phyloP scores from a whole-genome alignment of 495 filamentous ascomycete species.

The Podospora tetraspora region DNA sequence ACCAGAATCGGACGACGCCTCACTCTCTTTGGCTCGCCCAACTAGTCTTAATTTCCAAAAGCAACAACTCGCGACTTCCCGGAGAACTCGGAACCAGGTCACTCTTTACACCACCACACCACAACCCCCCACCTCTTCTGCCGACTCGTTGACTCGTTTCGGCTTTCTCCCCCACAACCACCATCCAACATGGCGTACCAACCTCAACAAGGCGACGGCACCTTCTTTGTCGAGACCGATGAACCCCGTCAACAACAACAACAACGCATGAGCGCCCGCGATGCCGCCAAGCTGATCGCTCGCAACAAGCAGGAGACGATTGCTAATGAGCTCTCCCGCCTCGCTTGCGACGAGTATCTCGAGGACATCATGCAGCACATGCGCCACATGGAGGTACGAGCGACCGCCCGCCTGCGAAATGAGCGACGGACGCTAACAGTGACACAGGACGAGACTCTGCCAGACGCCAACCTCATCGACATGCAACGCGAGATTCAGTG shows the following conservation, averaged over 20 bases:
- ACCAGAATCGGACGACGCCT: slow-evolving; percentile 35
- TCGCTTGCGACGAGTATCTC: slow-evolving; percentile 80
- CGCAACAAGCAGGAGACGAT: slow-evolving; percentile 76
- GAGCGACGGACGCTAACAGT: slow-evolving; percentile 11
- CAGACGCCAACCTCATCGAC: slow-evolving; percentile 95
- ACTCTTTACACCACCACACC: slow-evolving; percentile 29
- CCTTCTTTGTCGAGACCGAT: slow-evolving; percentile 83
- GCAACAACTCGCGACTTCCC: slow-evolving; percentile 33
- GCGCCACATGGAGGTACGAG: slow-evolving; percentile 87
- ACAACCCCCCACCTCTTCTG: slow-evolving; percentile 16
- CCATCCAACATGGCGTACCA: slow-evolving; percentile 67
- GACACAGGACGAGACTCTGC: slow-evolving; percentile 72
- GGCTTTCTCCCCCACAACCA: not conserved
- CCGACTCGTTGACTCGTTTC: slow-evolving; percentile 10
- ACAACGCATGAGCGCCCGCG: slow-evolving; percentile 52
- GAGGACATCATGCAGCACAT: slow-evolving; percentile 91
- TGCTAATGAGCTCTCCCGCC: slow-evolving; percentile 76
- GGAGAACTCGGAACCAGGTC: slow-evolving; percentile 47
- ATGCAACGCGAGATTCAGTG: slow-evolving; percentile 99
- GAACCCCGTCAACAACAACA: slow-evolving; percentile 42
- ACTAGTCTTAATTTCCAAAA: slow-evolving; percentile 20
- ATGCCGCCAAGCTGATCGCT: slow-evolving; percentile 66
- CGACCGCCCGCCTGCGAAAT: slow-evolving; percentile 1
- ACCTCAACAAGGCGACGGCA: slow-evolving; percentile 46
- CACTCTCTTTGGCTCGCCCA: slow-evolving; percentile 43